A percentile compares a stretch with the other conserved stretches of the same genome.
These are phyloP conservation scores for Vanderwaltozyma tropicalis DNA, from an alignment of 805 yeast species.

Conservation along the genomic window DNA sequence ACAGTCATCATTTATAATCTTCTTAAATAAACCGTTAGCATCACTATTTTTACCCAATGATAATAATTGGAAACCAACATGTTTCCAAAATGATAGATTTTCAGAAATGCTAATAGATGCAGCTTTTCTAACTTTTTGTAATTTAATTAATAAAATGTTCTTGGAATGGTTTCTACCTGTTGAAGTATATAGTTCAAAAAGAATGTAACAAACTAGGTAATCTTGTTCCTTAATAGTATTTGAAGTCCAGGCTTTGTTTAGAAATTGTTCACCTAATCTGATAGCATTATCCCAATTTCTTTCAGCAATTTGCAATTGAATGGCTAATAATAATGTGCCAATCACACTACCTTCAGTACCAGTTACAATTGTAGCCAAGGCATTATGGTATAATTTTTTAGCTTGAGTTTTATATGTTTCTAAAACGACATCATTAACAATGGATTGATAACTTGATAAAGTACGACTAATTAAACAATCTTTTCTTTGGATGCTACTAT, in stretches of 20 bases:
- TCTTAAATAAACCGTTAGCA: slow-evolving; percentile 11
- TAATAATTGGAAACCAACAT: slow-evolving; percentile 20
- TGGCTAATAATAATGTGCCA: slow-evolving; percentile 17
- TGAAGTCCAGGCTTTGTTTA: slow-evolving; percentile 8
- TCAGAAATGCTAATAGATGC: neutral
- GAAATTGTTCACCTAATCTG: slow-evolving; percentile 16
- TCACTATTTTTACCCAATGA: slow-evolving; percentile 10
- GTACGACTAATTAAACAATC: slow-evolving; percentile 16
- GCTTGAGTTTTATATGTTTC: slow-evolving; percentile 26
- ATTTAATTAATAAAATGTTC: slow-evolving; percentile 10
- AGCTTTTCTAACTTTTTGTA: slow-evolving; percentile 1
- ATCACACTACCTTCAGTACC: slow-evolving; percentile 13
- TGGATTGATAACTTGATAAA: slow-evolving; percentile 13
- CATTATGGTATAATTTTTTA: slow-evolving; percentile 18
- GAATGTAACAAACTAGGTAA: slow-evolving; percentile 12
- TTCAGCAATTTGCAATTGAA: slow-evolving; percentile 21
- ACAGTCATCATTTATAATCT: slow-evolving; percentile 3
- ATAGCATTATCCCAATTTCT: slow-evolving; percentile 24
- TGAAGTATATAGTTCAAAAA: slow-evolving; percentile 19
- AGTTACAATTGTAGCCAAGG: slow-evolving; percentile 14
- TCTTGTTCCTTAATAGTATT: neutral
- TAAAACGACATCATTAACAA: slow-evolving; percentile 15
- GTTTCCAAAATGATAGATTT: slow-evolving; percentile 19
- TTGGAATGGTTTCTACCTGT: slow-evolving; percentile 17
- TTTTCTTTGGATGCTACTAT: slow-evolving; percentile 12